Conservation (phyloP, 2,329 filamentous ascomycete genomes). For the Ampelomyces quisqualis region DNA sequence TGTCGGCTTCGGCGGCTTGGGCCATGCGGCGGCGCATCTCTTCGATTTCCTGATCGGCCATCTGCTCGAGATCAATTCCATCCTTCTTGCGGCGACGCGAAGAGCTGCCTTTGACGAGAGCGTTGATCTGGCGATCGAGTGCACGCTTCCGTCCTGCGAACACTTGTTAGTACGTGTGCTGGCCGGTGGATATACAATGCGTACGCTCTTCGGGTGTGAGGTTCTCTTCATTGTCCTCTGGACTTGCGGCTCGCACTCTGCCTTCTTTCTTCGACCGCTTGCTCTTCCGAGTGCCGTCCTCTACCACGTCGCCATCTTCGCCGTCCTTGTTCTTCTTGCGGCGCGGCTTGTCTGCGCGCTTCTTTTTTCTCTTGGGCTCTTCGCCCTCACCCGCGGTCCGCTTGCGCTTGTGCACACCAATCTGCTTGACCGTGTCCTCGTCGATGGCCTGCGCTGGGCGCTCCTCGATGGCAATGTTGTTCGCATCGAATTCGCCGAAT, state of each 20-base stretch:
- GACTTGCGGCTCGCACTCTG: constrained; percentile 38
- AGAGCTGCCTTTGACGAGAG: constrained; percentile 81
- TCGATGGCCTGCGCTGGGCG: constrained; percentile 60
- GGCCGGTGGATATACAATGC: constrained; percentile 32
- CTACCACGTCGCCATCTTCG: constrained; percentile 51
- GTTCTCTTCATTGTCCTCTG: constrained; percentile 70
- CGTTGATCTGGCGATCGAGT: constrained; percentile 83
- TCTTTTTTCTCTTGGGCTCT: constrained; percentile 70
- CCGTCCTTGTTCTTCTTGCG: constrained; percentile 53
- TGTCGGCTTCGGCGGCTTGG: constrained; percentile 82
- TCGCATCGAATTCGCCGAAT: constrained; percentile 58
- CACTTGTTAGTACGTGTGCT: constrained; percentile 13
- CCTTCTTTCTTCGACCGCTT: constrained; percentile 50
- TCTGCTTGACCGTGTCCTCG: constrained; percentile 60
- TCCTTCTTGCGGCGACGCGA: constrained; percentile 74
- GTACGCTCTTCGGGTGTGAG: constrained; percentile 80
- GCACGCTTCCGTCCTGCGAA: constrained; percentile 69
- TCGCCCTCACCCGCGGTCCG: constrained; percentile 61
- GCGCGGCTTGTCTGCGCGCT: constrained; percentile 57
- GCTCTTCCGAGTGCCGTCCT: constrained; percentile 56
- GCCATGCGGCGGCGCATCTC: constrained; percentile 89
- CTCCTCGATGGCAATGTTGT: constrained; percentile 61
- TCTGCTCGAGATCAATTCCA: constrained; percentile 87
- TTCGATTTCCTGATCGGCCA: constrained; percentile 86
- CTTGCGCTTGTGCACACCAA: constrained; percentile 65